These are phyloP conservation scores for Hondaea fermentalgiana DNA, from an alignment of 108 stramenopile species.

Conservation along the genomic window DNA sequence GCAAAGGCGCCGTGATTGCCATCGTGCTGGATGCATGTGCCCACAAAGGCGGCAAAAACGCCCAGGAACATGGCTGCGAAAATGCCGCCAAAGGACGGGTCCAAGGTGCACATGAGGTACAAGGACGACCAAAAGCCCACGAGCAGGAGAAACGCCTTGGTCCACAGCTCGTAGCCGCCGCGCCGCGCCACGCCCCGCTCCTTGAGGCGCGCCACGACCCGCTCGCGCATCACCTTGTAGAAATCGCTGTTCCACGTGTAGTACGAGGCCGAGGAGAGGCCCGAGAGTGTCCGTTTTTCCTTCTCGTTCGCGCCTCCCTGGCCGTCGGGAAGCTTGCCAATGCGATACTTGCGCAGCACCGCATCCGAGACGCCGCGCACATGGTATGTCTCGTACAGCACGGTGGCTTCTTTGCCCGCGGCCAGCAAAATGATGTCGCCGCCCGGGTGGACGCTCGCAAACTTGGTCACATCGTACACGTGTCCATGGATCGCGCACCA, in stretches of 20 bases:
- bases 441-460: slow-evolving; percentile 40
- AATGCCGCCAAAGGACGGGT: not conserved
- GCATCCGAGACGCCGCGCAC: slow-evolving; percentile 33
- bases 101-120: slow-evolving; percentile 32
- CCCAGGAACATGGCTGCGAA: slow-evolving; percentile 40
- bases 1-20: slow-evolving; percentile 65
- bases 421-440: slow-evolving; percentile 50
- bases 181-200: slow-evolving; percentile 28
- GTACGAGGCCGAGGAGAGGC: slow-evolving; percentile 24
- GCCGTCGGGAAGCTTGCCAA: slow-evolving; percentile 7
- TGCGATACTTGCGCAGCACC: not conserved
- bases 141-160: slow-evolving; percentile 46
- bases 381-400: slow-evolving; percentile 52
- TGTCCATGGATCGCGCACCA: not conserved
- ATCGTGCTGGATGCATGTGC: slow-evolving; percentile 61
- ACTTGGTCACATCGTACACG: slow-evolving; percentile 21
- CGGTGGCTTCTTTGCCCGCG: slow-evolving; percentile 48
- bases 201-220: slow-evolving; percentile 38
- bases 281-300: slow-evolving; percentile 34
- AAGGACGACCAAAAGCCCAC: slow-evolving; percentile 44
- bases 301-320: slow-evolving; percentile 14
- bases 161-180: slow-evolving; percentile 38
- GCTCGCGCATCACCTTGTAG: slow-evolving; percentile 31
- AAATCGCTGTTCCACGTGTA: slow-evolving; percentile 49
- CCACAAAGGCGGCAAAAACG: slow-evolving; percentile 45